Base-by-base conservation (phyloP, 2,329 filamentous ascomycete species). In the Beauveria medogensis region DNA sequence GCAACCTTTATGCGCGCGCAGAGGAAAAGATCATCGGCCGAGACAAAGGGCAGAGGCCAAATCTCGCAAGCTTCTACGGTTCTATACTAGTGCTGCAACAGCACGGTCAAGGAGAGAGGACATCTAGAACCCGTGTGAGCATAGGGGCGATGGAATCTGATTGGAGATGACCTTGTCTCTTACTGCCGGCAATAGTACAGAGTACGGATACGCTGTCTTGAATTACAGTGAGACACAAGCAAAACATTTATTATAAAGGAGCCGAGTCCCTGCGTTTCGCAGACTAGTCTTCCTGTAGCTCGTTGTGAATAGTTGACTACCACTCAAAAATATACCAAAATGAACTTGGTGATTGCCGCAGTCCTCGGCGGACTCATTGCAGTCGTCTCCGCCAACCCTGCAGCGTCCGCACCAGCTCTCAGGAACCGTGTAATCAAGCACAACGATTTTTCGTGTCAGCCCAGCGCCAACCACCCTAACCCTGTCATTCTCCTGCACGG, bases 401-500 rank as follows among this genome's bases (percentile, higher is more conserved):
- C 41, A 3, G 47, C 30, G 3, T 40, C 37, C 8, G 46, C 12
- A 5, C 22, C n/a, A 34, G 34, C 54, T 28, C 24, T 55, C 16
- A 10, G 46, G 26, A 22, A 6, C 22, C 34, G 48, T n/a, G 4
- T 2, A 1, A 12, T 22, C 24, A 51, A 28, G 30, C 61, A 64
- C 30, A 65, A 66, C 24, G 63, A 66, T 54, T 65, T 63, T 34
- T 62, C 62, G 18, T 67, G 64, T 62, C 52, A 48, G 28, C 64
- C 54, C 54, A 24, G 61, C 20, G 28, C 47, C 8, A 6, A 16
- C 26, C 62, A 64, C 14, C 61, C 56, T 28, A 68, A 67, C 59
- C 66, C 66, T 7, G 63, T 68, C 40, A 55, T 68, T 28, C 61
- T 67, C 16, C 53, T 68, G 3, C 66, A 68, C 59, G 65, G 63